Evolutionary conservation across 169 alveolate species (phyloP).

Genomic region (Babesia caballi): DNA sequence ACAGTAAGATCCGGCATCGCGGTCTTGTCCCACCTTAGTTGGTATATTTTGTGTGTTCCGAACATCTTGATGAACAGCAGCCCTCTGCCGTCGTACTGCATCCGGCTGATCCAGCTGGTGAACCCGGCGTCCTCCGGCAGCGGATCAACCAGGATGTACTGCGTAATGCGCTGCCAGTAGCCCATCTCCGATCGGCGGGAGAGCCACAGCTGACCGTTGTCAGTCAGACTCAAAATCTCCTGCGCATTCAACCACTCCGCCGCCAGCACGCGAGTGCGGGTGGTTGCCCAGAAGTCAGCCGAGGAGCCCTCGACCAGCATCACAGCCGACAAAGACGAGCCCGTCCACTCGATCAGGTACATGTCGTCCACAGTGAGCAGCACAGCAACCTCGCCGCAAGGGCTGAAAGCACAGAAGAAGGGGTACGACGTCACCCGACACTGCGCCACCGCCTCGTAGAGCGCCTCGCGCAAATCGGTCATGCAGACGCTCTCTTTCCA

Average conservation of each 20-base stretch:
- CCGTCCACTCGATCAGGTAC: constrained; percentile 32
- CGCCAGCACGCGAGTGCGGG: constrained; percentile 7
- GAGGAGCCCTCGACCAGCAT: constrained; percentile 13
- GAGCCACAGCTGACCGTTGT: constrained; percentile 38
- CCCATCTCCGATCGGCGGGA: constrained; percentile 38
- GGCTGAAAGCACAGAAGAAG: constrained; percentile 23
- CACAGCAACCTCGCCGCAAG: constrained; percentile 19
- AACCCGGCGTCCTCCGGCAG: constrained; percentile 6
- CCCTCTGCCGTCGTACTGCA: constrained; percentile 34
- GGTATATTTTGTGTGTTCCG: constrained; percentile 11
- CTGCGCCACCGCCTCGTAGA: constrained; percentile 39
- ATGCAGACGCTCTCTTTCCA: constrained; percentile 41
- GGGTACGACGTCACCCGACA: constrained; percentile 16
- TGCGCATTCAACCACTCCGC: constrained; percentile 39
- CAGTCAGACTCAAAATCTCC: constrained; percentile 30
- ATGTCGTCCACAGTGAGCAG: constrained; percentile 15
- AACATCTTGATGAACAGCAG: constrained; percentile 12
- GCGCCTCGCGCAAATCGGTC: constrained; percentile 24
- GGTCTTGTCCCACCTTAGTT: constrained; percentile 26
- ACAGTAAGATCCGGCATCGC: constrained; percentile 12
- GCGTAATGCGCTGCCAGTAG: constrained; percentile 32
- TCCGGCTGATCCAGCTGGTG: constrained; percentile 39
- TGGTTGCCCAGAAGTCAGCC: constrained; percentile 18
- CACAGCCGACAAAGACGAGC: constrained; percentile 11
- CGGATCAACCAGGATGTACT: constrained; percentile 8